Evolutionary conservation across 23 red algal species (phyloP), one percentile per base, ranked within the genome.

Genomic region (Gracilaria gracilis): DNA sequence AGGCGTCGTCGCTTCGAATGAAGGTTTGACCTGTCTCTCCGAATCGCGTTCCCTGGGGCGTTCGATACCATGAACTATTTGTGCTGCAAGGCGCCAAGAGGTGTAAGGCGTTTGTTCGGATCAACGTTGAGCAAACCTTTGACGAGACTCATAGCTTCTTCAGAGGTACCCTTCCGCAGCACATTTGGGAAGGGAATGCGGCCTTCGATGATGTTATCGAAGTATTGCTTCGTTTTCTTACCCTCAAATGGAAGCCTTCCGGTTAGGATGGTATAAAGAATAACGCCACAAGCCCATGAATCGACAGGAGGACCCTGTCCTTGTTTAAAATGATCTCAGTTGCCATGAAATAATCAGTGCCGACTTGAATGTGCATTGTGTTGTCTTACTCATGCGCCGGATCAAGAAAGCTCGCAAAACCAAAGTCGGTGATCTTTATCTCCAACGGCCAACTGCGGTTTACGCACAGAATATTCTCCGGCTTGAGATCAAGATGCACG

Each of bases 361-460:
- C 95, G 31, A 96, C 79, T 54, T 87, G 89, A 24, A 88, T 91
- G 23, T 61, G 89, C 79, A 96, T 88, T 9, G 84, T 88, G 23
- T 94, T 58, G 50, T 81, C 92, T 47, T 83, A 14, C 13, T 81
- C 84, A 57, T 76, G 34, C 12, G 59, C 24, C 9, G 81, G 82
- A 51, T 94, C 82, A 54, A 94, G 64, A 47, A 96, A 97, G 57
- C 69, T 93, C 9, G 95, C 95, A 84, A 97, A 93, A 11, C 95
- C 95, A 78, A 97, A 97, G 57, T 97, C 95, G n/a, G 95, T 79
- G 29, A 97, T 73, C 53, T 97, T 97, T 75, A 97, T 88, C 76
- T 90, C 32, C 21, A 97, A 74, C 15, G 95, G 95, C 89, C 89
- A 93, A n/a, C 83, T 39, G 28, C 67, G 57, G 31, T 86, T 90